Evolutionary conservation across 441 rosid species (phyloP).

Genomic region (Populus hybrid): DNA sequence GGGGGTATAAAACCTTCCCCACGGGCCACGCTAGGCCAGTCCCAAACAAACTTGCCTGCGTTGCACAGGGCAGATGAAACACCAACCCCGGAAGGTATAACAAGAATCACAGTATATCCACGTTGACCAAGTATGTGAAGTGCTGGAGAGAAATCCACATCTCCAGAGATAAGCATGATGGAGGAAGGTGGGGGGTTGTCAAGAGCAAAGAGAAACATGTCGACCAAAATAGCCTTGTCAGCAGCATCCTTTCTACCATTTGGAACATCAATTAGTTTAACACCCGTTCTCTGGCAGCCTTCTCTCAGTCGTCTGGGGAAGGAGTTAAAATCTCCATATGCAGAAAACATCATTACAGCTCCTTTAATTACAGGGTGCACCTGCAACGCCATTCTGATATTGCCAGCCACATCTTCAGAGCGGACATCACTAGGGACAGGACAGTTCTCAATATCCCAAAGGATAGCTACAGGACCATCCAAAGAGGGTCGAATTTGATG

Average conservation of each 20-base stretch:
- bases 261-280: conserved; percentile 89
- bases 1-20: conserved; percentile 90
- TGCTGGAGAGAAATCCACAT: conserved; percentile 94
- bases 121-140: conserved; percentile 94
- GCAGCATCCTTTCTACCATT: conserved; percentile 97
- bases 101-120: conserved; percentile 78
- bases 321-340: conserved; percentile 92
- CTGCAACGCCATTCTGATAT: conserved; percentile 84
- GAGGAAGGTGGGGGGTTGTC: conserved; percentile 88
- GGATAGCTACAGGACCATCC: conserved; percentile 77
- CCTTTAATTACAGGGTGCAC: conserved; percentile 81
- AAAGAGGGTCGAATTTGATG: conserved; percentile 36
- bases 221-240: conserved; percentile 91
- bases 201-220: conserved; percentile 93
- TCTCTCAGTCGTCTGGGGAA: conserved; percentile 92
- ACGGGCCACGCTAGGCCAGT: conserved; percentile 94
- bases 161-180: conserved; percentile 89
- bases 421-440: conserved; percentile 88
- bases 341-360: conserved; percentile 71
- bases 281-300: conserved; percentile 98
- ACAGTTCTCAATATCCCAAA: conserved; percentile 97
- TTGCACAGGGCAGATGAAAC: conserved; percentile 84
- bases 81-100: conserved; percentile 77
- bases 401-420: conserved; percentile 88
- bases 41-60: conserved; percentile 96